A percentile compares a stretch with the other conserved stretches of the same genome.
These are phyloP conservation scores for Coniferiporia sulphurascens DNA, from an alignment of 1,284 basidiomycete genomes.

Conservation along the genomic window DNA sequence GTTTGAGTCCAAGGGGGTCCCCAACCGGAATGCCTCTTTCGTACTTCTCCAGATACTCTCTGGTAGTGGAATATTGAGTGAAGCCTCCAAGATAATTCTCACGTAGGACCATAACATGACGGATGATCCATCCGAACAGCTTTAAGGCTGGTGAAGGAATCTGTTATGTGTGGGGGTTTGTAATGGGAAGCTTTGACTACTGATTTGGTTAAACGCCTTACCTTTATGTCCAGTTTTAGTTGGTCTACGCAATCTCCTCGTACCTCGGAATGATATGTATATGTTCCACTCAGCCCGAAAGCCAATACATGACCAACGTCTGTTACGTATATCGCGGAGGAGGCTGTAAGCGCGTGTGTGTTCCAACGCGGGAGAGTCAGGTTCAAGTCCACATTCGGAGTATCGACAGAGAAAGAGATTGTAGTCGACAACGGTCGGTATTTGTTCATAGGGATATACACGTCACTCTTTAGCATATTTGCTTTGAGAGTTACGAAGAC, in stretches of 20 bases:
- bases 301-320: slow-evolving; percentile 55
- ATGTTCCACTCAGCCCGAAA: slow-evolving; percentile 64
- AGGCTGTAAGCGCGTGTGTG: slow-evolving; percentile 64
- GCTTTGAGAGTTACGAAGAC: slow-evolving; percentile 73
- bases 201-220: slow-evolving; percentile 30
- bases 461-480: slow-evolving; percentile 44
- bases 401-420: slow-evolving; percentile 63
- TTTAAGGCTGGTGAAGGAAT: slow-evolving; percentile 49
- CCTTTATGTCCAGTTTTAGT: slow-evolving; percentile 65
- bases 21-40: slow-evolving; percentile 57
- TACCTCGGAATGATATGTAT: slow-evolving; percentile 67
- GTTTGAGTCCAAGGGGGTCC: slow-evolving; percentile 77
- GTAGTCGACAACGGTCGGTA: slow-evolving; percentile 71
- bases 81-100: slow-evolving; percentile 93
- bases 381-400: slow-evolving; percentile 51
- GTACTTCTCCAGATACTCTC: slow-evolving; percentile 75
- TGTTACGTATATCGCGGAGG: slow-evolving; percentile 41
- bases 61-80: slow-evolving; percentile 84
- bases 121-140: slow-evolving; percentile 79
- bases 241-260: slow-evolving; percentile 73
- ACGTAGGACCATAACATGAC: slow-evolving; percentile 80
- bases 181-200: not conserved
- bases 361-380: slow-evolving; percentile 85
- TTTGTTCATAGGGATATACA: slow-evolving; percentile 62
- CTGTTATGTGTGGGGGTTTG: slow-evolving; percentile 25